Evolutionary conservation across 495 filamentous ascomycete genomes (phyloP).

Genomic region (Aspergillus steynii): DNA sequence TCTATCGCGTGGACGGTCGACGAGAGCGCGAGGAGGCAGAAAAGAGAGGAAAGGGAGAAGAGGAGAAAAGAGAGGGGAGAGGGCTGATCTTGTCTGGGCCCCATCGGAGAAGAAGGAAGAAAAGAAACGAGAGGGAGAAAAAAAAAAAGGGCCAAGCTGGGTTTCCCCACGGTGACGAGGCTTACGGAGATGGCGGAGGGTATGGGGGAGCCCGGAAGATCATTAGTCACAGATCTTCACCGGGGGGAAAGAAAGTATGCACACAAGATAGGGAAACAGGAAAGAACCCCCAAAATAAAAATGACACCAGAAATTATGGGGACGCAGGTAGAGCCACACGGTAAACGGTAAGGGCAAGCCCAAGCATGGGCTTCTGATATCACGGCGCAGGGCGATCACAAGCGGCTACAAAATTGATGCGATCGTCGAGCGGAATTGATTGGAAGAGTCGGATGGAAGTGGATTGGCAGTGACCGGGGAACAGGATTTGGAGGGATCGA

Average conservation of each 20-base stretch:
- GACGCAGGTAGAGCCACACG: neutral
- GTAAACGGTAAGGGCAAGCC: neutral
- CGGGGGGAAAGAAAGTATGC: constrained; percentile 3
- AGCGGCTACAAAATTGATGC: constrained; percentile 1
- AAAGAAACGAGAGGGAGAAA: constrained; percentile 9
- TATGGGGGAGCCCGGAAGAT: constrained; percentile 30
- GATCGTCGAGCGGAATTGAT: constrained; percentile 7
- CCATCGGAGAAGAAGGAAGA: constrained; percentile 14
- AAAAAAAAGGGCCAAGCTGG: constrained; percentile 16
- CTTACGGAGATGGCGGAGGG: constrained; percentile 34
- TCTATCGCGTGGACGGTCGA: constrained; percentile 23
- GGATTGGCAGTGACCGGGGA: constrained; percentile 9
- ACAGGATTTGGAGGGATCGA: constrained; percentile 5
- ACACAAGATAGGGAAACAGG: constrained; percentile 2
- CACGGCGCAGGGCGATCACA: neutral
- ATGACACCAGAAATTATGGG: neutral
- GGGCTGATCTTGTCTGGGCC: constrained; percentile 19
- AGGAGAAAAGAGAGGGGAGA: constrained; percentile 16
- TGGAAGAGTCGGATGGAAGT: neutral
- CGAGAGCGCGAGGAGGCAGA: constrained; percentile 18
- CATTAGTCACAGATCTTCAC: constrained; percentile 30
- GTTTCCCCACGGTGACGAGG: constrained; percentile 32
- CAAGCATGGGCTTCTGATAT: neutral
- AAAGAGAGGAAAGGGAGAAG: constrained; percentile 15
- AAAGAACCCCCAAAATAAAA: neutral